phyloP scores from a whole-genome alignment of 805 yeast genomes.

The Tetrapisispora fleetii region DNA sequence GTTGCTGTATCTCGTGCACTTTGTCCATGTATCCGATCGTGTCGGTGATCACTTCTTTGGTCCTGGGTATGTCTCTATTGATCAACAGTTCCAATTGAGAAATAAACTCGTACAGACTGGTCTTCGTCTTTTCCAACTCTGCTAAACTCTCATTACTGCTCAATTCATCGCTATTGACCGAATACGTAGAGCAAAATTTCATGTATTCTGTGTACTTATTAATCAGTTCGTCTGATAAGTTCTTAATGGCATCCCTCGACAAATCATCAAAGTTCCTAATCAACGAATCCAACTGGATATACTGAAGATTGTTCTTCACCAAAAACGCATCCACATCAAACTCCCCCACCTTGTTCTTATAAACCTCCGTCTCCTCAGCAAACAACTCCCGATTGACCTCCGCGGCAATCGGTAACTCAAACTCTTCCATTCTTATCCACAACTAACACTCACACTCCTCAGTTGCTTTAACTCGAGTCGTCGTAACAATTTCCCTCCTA shows the following conservation, averaged over 20 bases:
- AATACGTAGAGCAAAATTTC: conserved; percentile 19
- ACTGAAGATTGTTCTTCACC: conserved; percentile 26
- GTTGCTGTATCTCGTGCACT: conserved; percentile 16
- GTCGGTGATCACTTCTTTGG: conserved; percentile 18
- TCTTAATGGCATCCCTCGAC: conserved; percentile 18
- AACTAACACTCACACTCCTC: background rate
- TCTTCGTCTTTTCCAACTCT: conserved; percentile 17
- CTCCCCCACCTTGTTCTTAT: background rate
- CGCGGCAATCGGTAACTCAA: conserved; percentile 6
- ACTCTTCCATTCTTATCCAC: background rate
- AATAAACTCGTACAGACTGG: conserved; percentile 17
- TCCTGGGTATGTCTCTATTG: conserved; percentile 14
- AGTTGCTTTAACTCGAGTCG: background rate
- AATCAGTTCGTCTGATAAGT: conserved; percentile 20
- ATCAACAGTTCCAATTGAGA: conserved; percentile 14
- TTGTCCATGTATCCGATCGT: conserved; percentile 20
- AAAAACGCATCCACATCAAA: conserved; percentile 24
- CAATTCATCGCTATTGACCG: background rate
- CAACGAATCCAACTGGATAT: conserved; percentile 22
- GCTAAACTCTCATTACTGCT: conserved; percentile 15
- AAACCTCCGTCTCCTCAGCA: conserved; percentile 13
- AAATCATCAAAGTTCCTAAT: conserved; percentile 18
- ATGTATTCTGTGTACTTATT: conserved; percentile 20
- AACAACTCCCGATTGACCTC: conserved; percentile 23
- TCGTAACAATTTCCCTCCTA: no score